Evolutionary conservation across 2,329 filamentous ascomycete genomes (phyloP).

Genomic region (Tolypocladium endophyticum): DNA sequence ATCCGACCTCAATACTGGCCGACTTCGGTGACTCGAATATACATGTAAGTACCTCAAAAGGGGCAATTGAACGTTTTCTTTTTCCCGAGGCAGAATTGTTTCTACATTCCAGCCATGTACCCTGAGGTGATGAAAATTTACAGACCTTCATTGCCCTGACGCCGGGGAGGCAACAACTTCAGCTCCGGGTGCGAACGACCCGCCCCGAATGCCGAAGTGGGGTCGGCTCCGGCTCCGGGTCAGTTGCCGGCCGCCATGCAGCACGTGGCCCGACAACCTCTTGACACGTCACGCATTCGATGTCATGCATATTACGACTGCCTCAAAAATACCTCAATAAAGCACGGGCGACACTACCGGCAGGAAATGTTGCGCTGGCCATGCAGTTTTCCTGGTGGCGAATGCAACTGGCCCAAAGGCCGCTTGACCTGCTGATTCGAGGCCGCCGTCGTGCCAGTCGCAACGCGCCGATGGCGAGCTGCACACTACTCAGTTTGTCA

Average conservation of each 20-base stretch:
- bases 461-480: neutral
- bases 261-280: neutral
- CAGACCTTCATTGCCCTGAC: no score
- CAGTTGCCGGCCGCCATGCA: neutral
- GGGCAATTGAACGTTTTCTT: no score
- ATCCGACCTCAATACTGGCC: no score
- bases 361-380: neutral
- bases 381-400: neutral
- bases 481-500: neutral
- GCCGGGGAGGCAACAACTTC: neutral
- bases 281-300: neutral
- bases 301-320: neutral
- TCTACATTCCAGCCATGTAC: no score
- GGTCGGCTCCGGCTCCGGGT: neutral
- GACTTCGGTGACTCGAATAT: no score
- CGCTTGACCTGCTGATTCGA: neutral
- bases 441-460: neutral
- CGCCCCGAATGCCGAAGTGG: neutral
- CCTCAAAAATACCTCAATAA: neutral
- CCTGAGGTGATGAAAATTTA: no score
- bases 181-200: neutral
- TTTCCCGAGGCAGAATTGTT: no score
- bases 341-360: neutral
- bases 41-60: no score
- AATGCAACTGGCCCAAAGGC: neutral